phyloP scores from a whole-genome alignment of 202 grass and related monocot species.

The Panicum virgatum region DNA sequence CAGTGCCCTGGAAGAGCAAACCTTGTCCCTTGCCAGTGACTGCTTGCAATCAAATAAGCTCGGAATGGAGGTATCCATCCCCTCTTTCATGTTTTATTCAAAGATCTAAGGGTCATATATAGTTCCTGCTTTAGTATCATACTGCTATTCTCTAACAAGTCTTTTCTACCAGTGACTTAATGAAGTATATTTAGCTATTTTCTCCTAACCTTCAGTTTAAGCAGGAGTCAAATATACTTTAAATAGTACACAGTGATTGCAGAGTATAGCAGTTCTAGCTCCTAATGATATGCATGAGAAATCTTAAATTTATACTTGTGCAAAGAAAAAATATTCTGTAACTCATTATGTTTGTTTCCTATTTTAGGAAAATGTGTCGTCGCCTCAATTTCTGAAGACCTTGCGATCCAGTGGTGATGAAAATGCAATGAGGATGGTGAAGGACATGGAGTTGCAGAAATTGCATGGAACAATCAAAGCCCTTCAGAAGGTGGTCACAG shows the following conservation, averaged over 20 bases:
- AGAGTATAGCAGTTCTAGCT: neutral
- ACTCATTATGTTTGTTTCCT: conserved; percentile 26
- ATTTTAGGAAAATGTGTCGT: conserved; percentile 55
- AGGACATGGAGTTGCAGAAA: conserved; percentile 63
- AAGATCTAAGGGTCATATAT: neutral
- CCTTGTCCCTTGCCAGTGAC: conserved; percentile 57
- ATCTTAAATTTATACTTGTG: neutral
- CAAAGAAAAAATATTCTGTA: neutral
- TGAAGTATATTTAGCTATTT: conserved; percentile 3
- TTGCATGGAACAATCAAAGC: conserved; percentile 79
- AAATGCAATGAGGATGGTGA: conserved; percentile 34
- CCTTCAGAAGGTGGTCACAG: conserved; percentile 72
- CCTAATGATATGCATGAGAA: conserved; percentile 11
- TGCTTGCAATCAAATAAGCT: conserved; percentile 57
- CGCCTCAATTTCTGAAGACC: conserved; percentile 34
- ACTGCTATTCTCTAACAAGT: conserved; percentile 2
- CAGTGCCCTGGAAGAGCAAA: conserved; percentile 57
- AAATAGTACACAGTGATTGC: neutral
- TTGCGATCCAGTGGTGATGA: conserved; percentile 39
- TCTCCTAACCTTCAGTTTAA: conserved; percentile 24
- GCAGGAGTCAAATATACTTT: neutral
- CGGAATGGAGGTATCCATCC: conserved; percentile 59
- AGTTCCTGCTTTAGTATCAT: neutral
- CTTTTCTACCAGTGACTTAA: neutral
- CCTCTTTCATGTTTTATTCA: conserved; percentile 2